Conservation (phyloP, 2,329 filamentous ascomycete genomes). For the Drechslerella stenobrocha region DNA sequence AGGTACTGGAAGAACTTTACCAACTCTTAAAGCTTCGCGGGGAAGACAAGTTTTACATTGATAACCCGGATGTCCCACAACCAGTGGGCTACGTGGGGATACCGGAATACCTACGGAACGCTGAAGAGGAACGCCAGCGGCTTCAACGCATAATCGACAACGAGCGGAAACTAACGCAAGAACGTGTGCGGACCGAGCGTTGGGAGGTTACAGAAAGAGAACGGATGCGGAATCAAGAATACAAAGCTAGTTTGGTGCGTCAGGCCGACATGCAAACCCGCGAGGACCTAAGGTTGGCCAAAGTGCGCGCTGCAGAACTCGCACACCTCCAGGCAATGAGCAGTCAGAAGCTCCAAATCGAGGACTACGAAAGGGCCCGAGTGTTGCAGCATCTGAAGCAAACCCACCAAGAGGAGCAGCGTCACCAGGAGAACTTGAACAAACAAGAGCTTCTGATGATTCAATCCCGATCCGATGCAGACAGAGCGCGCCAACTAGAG, state of each 20-base stretch:
- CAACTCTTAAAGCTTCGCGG: constrained; percentile 19
- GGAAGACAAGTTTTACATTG: constrained; percentile 32
- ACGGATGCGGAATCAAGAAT: constrained; percentile 30
- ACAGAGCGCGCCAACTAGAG: constrained; percentile 34
- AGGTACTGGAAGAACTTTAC: constrained; percentile 31
- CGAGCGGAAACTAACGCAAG: constrained; percentile 24
- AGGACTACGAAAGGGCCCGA: constrained; percentile 22
- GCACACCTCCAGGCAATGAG: constrained; percentile 21
- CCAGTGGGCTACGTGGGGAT: constrained; percentile 31
- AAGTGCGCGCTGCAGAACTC: constrained; percentile 22
- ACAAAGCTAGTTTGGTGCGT: constrained; percentile 32
- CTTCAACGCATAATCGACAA: constrained; percentile 37
- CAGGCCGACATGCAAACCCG: constrained; percentile 28
- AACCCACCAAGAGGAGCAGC: constrained; percentile 37
- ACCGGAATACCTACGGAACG: constrained; percentile 26
- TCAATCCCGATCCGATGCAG: constrained; percentile 35
- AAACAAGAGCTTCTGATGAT: constrained; percentile 42
- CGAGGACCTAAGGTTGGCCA: constrained; percentile 18
- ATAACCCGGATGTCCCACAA: constrained; percentile 36
- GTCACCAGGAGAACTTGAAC: constrained; percentile 30
- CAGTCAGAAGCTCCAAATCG: constrained; percentile 15
- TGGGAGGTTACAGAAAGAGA: constrained; percentile 32
- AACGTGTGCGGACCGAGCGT: constrained; percentile 31
- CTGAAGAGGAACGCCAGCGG: constrained; percentile 36
- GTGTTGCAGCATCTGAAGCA: constrained; percentile 28